phyloP scores from a whole-genome alignment of 345 rosid genomes.

The Camelina laxa region DNA sequence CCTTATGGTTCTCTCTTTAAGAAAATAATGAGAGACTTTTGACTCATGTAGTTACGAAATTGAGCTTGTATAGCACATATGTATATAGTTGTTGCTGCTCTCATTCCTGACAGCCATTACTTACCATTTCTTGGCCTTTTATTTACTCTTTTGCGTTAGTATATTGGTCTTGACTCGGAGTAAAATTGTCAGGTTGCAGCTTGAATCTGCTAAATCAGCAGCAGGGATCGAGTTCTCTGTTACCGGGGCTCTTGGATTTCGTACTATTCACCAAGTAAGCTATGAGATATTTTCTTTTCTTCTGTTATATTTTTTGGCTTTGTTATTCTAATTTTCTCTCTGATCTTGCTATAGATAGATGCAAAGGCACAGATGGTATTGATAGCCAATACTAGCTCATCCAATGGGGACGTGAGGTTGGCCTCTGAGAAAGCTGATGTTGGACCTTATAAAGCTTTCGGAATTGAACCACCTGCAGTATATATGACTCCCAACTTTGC shows the following conservation, averaged over 20 bases:
- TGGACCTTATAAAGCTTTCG: conserved; percentile 46
- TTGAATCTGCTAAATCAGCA: conserved; percentile 79
- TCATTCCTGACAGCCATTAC: conserved; percentile 12
- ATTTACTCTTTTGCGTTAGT: background rate
- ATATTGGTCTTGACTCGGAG: conserved; percentile 22
- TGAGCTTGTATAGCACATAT: conserved; percentile 5
- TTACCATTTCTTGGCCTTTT: conserved; percentile 19
- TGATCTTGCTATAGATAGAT: conserved; percentile 58
- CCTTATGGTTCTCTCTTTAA: conserved; percentile 3
- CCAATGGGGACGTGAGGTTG: conserved; percentile 38
- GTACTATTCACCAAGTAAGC: conserved; percentile 84
- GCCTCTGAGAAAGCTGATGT: conserved; percentile 46
- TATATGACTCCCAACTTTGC: conserved; percentile 71
- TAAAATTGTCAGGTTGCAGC: conserved; percentile 55
- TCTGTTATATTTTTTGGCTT: conserved; percentile 15
- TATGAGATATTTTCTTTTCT: background rate
- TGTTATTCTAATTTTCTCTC: conserved; percentile 27
- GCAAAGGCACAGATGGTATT: conserved; percentile 87
- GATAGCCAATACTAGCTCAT: conserved; percentile 56
- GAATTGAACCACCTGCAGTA: conserved; percentile 60
- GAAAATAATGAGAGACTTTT: background rate
- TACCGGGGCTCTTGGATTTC: conserved; percentile 84
- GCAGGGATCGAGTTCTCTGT: conserved; percentile 75
- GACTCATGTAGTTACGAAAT: background rate
- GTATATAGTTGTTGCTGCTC: conserved; percentile 7